Evolutionary conservation across 768 basidiomycete species (phyloP).

Genomic region (Kwoniella sp.): DNA sequence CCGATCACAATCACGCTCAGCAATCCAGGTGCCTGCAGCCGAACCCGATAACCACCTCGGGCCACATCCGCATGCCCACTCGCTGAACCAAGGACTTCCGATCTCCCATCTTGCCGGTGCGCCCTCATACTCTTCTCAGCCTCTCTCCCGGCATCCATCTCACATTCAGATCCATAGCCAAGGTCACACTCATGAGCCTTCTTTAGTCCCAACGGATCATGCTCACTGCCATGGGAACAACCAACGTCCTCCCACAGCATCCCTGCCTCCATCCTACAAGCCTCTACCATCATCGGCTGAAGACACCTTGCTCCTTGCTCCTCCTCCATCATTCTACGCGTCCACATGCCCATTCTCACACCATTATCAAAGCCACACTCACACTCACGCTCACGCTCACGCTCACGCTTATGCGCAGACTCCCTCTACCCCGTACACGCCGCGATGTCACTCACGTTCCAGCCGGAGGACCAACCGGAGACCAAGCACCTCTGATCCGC

Average conservation of each 20-base stretch:
- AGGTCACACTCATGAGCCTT: no score
- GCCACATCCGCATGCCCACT: slow-evolving; percentile 1
- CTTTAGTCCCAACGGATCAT: no score
- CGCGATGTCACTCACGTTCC: not conserved
- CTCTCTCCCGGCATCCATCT: no score
- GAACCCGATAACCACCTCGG: no score
- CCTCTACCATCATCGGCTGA: slow-evolving; percentile 27
- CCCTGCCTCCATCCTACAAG: slow-evolving; percentile 23
- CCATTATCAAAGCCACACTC: not conserved
- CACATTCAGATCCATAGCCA: slow-evolving; percentile 2
- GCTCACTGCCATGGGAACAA: no score
- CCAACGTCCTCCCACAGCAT: not conserved
- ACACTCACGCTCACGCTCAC: not conserved
- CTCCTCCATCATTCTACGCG: slow-evolving; percentile 29
- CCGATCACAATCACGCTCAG: not conserved
- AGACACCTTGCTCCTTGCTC: slow-evolving; percentile 31
- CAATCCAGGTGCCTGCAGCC: no score
- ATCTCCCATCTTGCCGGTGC: not conserved
- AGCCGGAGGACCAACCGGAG: no score
- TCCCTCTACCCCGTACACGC: no score
- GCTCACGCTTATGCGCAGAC: not conserved
- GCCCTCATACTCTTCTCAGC: not conserved
- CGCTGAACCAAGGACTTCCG: slow-evolving; percentile 8
- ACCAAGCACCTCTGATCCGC: not conserved
- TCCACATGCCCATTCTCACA: not conserved